A percentile compares a stretch with the other conserved stretches of the same genome.
These are phyloP conservation scores for Fusarium cyanostomum DNA, from an alignment of 2,329 filamentous ascomycete genomes.

Conservation along the genomic window DNA sequence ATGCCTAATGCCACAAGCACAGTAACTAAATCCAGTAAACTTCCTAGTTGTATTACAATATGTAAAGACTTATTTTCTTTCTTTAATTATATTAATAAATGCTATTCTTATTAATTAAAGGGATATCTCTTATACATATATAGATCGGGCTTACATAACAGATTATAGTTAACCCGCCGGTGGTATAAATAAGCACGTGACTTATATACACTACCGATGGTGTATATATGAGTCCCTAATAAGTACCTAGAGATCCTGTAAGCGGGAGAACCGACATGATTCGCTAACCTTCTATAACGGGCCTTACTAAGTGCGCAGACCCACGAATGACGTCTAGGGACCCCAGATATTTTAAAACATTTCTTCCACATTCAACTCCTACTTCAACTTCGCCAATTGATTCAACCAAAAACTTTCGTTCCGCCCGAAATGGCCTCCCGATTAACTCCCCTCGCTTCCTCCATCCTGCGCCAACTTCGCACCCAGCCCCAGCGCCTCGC, in stretches of 20 bases:
- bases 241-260: background rate
- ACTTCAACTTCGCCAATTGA: constrained; percentile 5
- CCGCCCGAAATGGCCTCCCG: constrained; percentile 44
- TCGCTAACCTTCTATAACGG: constrained; percentile 24
- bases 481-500: constrained; percentile 24
- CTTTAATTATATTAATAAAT: no score
- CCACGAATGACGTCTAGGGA: constrained; percentile 39
- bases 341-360: constrained; percentile 26
- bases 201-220: no score
- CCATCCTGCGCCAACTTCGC: constrained; percentile 32
- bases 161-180: no score
- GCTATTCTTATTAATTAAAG: no score
- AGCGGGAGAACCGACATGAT: constrained; percentile 27
- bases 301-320: constrained; percentile 8
- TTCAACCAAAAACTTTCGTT: background rate
- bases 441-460: constrained; percentile 29
- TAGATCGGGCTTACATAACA: no score
- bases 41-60: no score
- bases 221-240: no score
- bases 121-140: no score
- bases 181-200: no score
- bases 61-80: no score
- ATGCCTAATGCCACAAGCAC: no score
- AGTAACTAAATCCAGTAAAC: no score
- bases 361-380: constrained; percentile 21